Percentiles rank a stretch among this genome's conserved stretches.
Evolutionary conservation across 352 stramenopile genomes (phyloP).

Genomic region (Globisporangium nunn): DNA sequence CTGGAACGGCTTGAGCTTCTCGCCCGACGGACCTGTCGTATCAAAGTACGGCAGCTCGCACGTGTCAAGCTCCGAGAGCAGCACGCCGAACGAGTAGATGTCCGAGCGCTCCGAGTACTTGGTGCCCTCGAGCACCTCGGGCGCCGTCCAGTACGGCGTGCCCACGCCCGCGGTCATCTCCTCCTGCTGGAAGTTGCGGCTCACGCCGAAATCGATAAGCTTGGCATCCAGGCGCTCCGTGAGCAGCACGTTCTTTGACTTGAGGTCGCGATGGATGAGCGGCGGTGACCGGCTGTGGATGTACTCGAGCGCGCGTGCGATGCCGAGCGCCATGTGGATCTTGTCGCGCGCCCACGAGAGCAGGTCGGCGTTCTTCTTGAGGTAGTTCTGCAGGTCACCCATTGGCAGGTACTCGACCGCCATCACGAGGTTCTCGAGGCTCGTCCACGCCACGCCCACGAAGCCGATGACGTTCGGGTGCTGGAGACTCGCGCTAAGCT

Average conservation of each 20-base stretch:
- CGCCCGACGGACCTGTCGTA: conserved; percentile 15
- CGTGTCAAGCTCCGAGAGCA: conserved; percentile 29
- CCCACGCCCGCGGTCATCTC: conserved; percentile 10
- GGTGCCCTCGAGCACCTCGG: conserved; percentile 23
- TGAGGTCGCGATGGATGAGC: conserved; percentile 39
- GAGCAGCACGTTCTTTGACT: conserved; percentile 29
- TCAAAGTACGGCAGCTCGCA: conserved; percentile 21
- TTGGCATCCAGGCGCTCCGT: conserved; percentile 21
- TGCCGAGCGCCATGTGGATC: conserved; percentile 20
- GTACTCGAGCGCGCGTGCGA: conserved; percentile 28
- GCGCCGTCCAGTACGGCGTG: conserved; percentile 24
- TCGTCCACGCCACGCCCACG: conserved; percentile 49
- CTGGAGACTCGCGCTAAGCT: conserved; percentile 27
- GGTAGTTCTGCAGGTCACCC: conserved; percentile 18
- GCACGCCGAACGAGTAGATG: conserved; percentile 31
- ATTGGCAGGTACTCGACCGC: conserved; percentile 21
- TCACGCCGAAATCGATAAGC: conserved; percentile 31
- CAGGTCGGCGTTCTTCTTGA: conserved; percentile 5
- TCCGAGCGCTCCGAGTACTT: conserved; percentile 21
- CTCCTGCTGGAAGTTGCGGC: conserved; percentile 4
- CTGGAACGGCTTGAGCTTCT: conserved; percentile 30
- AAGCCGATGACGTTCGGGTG: conserved; percentile 47
- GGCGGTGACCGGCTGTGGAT: conserved; percentile 17
- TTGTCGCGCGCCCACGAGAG: conserved; percentile 18
- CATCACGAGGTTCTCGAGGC: conserved; percentile 12